Evolutionary conservation across 768 basidiomycete genomes (phyloP), one percentile per base, ranked within the genome.

Genomic region (Lactarius sanguifluus): DNA sequence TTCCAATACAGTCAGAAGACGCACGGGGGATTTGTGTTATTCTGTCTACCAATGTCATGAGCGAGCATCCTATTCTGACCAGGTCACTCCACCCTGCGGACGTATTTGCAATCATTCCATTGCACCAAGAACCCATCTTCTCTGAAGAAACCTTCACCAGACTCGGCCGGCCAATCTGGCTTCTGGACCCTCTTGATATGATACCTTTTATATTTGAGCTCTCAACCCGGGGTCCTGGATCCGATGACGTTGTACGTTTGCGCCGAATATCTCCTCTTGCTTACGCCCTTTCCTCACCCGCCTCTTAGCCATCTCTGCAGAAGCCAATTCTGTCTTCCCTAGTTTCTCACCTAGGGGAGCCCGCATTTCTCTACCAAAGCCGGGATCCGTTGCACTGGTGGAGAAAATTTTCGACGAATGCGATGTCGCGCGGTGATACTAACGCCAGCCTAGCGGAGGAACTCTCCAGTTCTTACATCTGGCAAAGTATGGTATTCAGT

Each of bases 121-220:
- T 86, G 30, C 81, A 77, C 32, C 76, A 80, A 66, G 58, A 79
- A 23, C 85, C 85, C 3, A 77, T 83, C 2, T 77, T 83, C 61
- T 76, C 76, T 18, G 76, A 73, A 18, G 76, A 73, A 20, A 57
- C 70, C 15, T 55, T 64, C 28, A 75, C 75, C 54, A 76, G 75
- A 61, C 77, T 81, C 67, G 83, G 81, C 23, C 72, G 73, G 15
- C 71, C 73, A 13, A 78, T 85, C 41, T 82, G 80, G 36, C 78
- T 85, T 23, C 74, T 85, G 12, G 84, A 86, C 70, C 85, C 85
- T 5, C 74, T 85, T n/a, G 85, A 86, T 71, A 85, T 86, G 83
- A 62, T 80, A 20, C 81, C 82, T 1, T 76, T 75, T 38, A 71
- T 81, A 32, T 83, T 78, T 64, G 77, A 81, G 47, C 67, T 79